Evolutionary conservation across 345 rosid genomes (phyloP).

Genomic region (Sonneratia caseolaris): DNA sequence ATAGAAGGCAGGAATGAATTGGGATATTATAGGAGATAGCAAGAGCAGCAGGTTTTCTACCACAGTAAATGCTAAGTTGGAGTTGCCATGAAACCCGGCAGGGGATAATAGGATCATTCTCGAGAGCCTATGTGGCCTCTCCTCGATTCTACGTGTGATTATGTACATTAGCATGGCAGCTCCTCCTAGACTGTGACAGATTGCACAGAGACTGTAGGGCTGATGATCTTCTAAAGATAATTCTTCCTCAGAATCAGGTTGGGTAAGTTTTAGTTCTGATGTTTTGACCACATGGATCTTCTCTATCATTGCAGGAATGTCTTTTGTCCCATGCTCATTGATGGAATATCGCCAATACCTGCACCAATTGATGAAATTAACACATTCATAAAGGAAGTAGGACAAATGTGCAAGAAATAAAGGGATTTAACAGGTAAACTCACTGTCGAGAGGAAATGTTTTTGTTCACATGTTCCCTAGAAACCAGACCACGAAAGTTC

Average conservation of each 20-base stretch:
- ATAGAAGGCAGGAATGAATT: conserved; percentile 69
- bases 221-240: conserved; percentile 27
- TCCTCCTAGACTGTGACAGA: conserved; percentile 94
- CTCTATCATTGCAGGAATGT: conserved; percentile 92
- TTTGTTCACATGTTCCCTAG: conserved; percentile 38
- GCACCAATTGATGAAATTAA: conserved; percentile 12
- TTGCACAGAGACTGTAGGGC: conserved; percentile 80
- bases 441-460: conserved; percentile 28
- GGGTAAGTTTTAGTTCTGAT: conserved; percentile 55
- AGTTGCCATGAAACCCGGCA: conserved; percentile 90
- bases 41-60: conserved; percentile 46
- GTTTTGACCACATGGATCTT: conserved; percentile 84
- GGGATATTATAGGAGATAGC: conserved; percentile 52
- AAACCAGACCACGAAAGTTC: conserved; percentile 38
- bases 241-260: conserved; percentile 52
- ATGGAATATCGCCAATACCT: conserved; percentile 91
- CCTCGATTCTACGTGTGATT: conserved; percentile 48
- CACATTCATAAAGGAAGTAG: not conserved
- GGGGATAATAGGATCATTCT: conserved; percentile 76
- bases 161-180: conserved; percentile 82
- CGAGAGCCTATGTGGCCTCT: conserved; percentile 80
- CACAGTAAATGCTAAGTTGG: conserved; percentile 45
- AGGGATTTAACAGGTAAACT: conserved; percentile 4
- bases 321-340: conserved; percentile 88
- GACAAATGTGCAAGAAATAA: not conserved